Conservation (phyloP, 352 stramenopile genomes). For the Pseudoperonospora humuli region DNA sequence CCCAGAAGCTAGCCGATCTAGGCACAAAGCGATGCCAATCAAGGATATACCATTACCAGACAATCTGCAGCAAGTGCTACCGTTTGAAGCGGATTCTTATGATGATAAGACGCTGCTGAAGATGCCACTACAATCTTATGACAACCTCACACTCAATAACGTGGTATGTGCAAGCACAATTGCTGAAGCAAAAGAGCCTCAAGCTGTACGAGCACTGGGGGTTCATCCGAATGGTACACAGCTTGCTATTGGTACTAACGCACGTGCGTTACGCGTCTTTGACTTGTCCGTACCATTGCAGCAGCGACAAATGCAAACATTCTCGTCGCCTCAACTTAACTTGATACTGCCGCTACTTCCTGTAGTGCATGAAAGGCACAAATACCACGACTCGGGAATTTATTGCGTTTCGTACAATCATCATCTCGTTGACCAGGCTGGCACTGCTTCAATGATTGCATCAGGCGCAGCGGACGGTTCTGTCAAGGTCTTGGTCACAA, state of each 20-base stretch:
- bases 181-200: slow-evolving; percentile 42
- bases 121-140: slow-evolving; percentile 16
- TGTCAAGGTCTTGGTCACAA: slow-evolving; percentile 40
- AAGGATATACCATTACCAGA: background rate
- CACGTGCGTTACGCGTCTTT: slow-evolving; percentile 45
- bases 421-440: background rate
- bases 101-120: background rate
- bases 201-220: slow-evolving; percentile 50
- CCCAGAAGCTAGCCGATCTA: background rate
- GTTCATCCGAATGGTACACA: slow-evolving; percentile 28
- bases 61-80: background rate
- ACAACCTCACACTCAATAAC: slow-evolving; percentile 31
- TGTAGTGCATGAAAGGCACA: no score
- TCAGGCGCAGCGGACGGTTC: slow-evolving; percentile 47
- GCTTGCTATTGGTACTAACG: slow-evolving; percentile 58
- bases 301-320: slow-evolving; percentile 3
- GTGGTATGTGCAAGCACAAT: slow-evolving; percentile 40
- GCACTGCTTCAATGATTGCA: slow-evolving; percentile 27
- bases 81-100: background rate
- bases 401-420: slow-evolving; percentile 47
- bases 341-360: no score
- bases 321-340: slow-evolving; percentile 6
- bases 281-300: slow-evolving; percentile 32
- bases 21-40: background rate
- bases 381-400: slow-evolving; percentile 48